A percentile compares a stretch with the other conserved stretches of the same genome.
These are phyloP conservation scores for Aristolochia californica DNA, from an alignment of 164 flowering plant species.

Conservation along the genomic window DNA sequence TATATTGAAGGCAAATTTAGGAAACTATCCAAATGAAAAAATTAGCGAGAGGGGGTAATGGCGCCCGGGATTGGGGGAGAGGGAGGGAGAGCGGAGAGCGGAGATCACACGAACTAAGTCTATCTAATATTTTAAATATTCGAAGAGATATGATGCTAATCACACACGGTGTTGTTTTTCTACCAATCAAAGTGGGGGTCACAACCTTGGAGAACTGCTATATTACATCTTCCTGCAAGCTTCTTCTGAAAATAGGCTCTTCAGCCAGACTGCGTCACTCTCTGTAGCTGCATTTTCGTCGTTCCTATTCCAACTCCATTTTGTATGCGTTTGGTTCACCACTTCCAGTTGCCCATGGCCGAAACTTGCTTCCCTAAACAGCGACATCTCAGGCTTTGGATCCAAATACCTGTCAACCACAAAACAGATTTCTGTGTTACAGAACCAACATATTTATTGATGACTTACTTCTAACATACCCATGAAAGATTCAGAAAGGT, in stretches of 20 bases:
- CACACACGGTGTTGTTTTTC: too few relatives aligned
- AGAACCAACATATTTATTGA: not conserved
- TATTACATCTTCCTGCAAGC: not conserved
- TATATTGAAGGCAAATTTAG: too few relatives aligned
- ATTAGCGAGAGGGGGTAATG: too few relatives aligned
- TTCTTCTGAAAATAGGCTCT: slow-evolving; percentile 24
- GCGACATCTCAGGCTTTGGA: slow-evolving; percentile 45
- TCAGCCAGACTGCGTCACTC: slow-evolving; percentile 49
- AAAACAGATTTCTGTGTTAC: not conserved
- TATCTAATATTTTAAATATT: too few relatives aligned
- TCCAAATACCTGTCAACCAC: slow-evolving; percentile 28
- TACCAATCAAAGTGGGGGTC: too few relatives aligned
- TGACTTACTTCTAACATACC: not conserved
- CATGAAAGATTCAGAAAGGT: not conserved
- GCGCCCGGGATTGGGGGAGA: too few relatives aligned
- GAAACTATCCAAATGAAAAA: too few relatives aligned
- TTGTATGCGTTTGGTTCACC: slow-evolving; percentile 47
- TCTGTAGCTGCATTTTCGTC: slow-evolving; percentile 28
- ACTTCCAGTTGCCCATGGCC: slow-evolving; percentile 64
- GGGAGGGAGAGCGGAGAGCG: too few relatives aligned
- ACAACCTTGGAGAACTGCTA: too few relatives aligned
- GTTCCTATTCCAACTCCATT: slow-evolving; percentile 76
- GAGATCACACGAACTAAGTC: too few relatives aligned
- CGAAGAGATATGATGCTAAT: too few relatives aligned
- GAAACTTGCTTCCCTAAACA: slow-evolving; percentile 76